Evolutionary conservation across 2,329 filamentous ascomycete species (phyloP).

Genomic region (Passalora sequoiae): DNA sequence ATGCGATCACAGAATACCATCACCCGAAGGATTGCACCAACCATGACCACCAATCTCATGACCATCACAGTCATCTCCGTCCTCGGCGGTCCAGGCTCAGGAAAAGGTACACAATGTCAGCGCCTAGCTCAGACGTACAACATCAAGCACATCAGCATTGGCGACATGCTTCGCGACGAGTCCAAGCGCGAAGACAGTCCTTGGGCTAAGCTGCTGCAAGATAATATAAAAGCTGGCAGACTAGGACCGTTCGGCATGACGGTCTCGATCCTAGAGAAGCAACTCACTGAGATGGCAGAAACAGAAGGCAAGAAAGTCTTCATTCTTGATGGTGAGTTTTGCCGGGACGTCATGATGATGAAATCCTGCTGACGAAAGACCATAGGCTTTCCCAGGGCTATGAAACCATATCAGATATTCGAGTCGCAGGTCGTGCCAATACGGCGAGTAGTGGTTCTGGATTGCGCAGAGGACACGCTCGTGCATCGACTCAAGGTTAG

Average conservation of each 20-base stretch:
- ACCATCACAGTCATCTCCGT: background rate
- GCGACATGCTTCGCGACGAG: background rate
- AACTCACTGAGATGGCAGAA: background rate
- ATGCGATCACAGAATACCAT: too few species aligned
- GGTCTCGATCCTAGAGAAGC: background rate
- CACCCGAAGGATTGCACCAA: too few species aligned
- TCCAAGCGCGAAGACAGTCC: background rate
- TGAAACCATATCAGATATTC: background rate
- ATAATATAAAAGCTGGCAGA: background rate
- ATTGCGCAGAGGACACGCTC: background rate
- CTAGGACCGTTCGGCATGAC: background rate
- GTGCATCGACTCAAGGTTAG: background rate
- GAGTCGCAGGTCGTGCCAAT: background rate
- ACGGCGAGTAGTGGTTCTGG: background rate
- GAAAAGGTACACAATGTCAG: constrained; percentile 32
- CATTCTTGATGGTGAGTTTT: background rate
- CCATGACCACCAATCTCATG: too few species aligned
- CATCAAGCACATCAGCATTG: background rate
- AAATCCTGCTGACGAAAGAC: background rate
- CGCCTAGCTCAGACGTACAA: background rate
- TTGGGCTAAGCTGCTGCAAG: background rate
- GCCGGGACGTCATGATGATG: background rate
- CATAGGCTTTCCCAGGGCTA: background rate
- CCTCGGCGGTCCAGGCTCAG: constrained; percentile 25
- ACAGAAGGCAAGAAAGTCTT: background rate